Percentiles rank a stretch among this genome's conserved stretches.
Evolutionary conservation across 495 filamentous ascomycete species (phyloP).

Genomic region (Hypoxylon intermedium): DNA sequence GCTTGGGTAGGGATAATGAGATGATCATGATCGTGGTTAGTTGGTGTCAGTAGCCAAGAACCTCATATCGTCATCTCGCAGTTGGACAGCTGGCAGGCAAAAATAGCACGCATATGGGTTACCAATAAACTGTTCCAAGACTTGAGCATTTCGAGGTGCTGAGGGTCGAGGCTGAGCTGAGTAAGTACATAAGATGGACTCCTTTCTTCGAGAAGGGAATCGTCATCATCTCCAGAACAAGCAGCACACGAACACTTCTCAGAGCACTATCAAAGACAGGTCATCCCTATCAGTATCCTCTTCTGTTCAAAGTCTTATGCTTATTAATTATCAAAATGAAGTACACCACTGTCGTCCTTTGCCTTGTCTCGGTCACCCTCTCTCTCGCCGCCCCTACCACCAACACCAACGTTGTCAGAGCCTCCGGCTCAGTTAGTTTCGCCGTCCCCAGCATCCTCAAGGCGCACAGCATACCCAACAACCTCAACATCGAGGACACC

Average conservation of each 20-base stretch:
- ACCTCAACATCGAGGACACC: constrained; percentile 13
- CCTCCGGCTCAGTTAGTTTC: constrained; percentile 19
- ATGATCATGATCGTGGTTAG: background rate
- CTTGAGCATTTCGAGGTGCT: constrained; percentile 3
- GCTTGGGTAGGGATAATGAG: constrained; percentile 3
- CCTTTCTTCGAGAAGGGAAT: background rate
- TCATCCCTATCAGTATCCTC: background rate
- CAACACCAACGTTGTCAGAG: background rate
- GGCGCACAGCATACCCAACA: constrained; percentile 28
- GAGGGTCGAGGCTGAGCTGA: background rate
- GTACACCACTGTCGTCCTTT: constrained; percentile 34
- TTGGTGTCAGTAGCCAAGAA: constrained; percentile 17
- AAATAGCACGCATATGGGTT: constrained; percentile 20
- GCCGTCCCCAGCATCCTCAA: constrained; percentile 36
- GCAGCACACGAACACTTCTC: background rate
- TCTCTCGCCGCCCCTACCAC: constrained; percentile 35
- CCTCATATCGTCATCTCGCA: constrained; percentile 7
- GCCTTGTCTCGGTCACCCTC: constrained; percentile 38
- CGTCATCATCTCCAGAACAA: background rate
- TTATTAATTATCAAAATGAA: constrained; percentile 45
- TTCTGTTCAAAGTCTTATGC: background rate
- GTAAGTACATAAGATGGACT: constrained; percentile 19
- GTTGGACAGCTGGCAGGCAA: background rate
- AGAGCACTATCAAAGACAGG: background rate
- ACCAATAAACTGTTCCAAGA: background rate